These are phyloP conservation scores for Diaporthe sp. DNA, from an alignment of 2,329 filamentous ascomycete genomes.

Conservation along the genomic window DNA sequence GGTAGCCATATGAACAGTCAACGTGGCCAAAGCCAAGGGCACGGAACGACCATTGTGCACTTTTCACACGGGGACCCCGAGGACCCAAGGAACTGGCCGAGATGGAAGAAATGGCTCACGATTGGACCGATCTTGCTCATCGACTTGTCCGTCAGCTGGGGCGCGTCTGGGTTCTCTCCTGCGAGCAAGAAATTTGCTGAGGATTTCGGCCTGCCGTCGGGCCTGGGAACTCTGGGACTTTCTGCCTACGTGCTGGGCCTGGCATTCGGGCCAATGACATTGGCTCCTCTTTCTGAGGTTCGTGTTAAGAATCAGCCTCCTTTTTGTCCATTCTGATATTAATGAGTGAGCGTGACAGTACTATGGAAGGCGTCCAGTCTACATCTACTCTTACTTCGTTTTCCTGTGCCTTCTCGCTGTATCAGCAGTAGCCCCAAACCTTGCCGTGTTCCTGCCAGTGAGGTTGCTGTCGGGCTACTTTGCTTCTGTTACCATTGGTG, in stretches of 20 bases:
- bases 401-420: slow-evolving; percentile 57
- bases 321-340: not conserved
- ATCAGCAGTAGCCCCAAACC: slow-evolving; percentile 55
- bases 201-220: slow-evolving; percentile 54
- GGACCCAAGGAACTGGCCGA: slow-evolving; percentile 50
- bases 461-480: slow-evolving; percentile 59
- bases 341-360: slow-evolving; percentile 47
- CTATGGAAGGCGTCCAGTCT: slow-evolving; percentile 57
- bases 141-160: slow-evolving; percentile 54
- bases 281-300: slow-evolving; percentile 47
- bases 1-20: not conserved
- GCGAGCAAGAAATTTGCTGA: slow-evolving; percentile 54
- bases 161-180: slow-evolving; percentile 61
- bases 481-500: slow-evolving; percentile 49
- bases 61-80: slow-evolving; percentile 41
- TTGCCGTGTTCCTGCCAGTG: slow-evolving; percentile 56
- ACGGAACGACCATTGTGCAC: slow-evolving; percentile 32
- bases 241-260: slow-evolving; percentile 61
- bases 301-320: not conserved
- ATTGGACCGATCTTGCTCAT: slow-evolving; percentile 47
- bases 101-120: slow-evolving; percentile 51
- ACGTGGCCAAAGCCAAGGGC: not conserved
- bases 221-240: slow-evolving; percentile 57
- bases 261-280: slow-evolving; percentile 51
- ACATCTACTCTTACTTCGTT: slow-evolving; percentile 55